Percentiles rank a stretch among this genome's conserved stretches.
phyloP scores from a whole-genome alignment of 306 rosid species.

The Prunus fruticosa region DNA sequence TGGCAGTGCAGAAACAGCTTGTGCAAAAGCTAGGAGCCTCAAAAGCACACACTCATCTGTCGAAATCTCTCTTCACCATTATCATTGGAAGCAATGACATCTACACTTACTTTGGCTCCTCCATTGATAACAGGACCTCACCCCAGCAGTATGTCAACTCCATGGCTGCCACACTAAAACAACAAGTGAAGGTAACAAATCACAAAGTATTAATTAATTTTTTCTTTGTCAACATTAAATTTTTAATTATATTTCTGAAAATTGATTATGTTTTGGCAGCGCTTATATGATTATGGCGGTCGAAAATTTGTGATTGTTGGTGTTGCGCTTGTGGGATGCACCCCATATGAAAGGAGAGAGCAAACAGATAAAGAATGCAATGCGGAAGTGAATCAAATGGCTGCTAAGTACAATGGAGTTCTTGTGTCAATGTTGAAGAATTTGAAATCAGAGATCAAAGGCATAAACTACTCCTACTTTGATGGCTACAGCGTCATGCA shows the following conservation, averaged over 20 bases:
- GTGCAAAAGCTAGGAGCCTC: conserved; percentile 31
- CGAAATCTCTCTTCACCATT: conserved; percentile 54
- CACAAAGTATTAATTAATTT: neutral
- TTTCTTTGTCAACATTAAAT: no score
- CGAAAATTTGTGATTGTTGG: conserved; percentile 64
- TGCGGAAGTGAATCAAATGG: conserved; percentile 39
- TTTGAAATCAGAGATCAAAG: conserved; percentile 37
- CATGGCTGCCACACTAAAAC: conserved; percentile 47
- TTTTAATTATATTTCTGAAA: neutral
- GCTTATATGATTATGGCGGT: conserved; percentile 54
- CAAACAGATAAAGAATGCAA: conserved; percentile 40
- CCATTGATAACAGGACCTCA: conserved; percentile 33
- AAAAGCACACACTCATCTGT: conserved; percentile 34
- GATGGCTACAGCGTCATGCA: conserved; percentile 44
- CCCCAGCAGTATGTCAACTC: conserved; percentile 49
- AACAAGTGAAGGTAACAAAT: conserved; percentile 51
- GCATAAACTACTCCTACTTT: conserved; percentile 53
- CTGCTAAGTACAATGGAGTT: conserved; percentile 36
- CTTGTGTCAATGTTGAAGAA: conserved; percentile 47
- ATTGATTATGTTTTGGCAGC: conserved; percentile 34
- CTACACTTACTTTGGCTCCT: conserved; percentile 47
- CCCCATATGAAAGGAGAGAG: conserved; percentile 53
- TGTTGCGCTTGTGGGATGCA: conserved; percentile 61
- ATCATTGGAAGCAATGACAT: conserved; percentile 82
- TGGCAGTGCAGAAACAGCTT: conserved; percentile 32